phyloP scores from a whole-genome alignment of 495 filamentous ascomycete genomes.

The Aspergillus coremiiformis region DNA sequence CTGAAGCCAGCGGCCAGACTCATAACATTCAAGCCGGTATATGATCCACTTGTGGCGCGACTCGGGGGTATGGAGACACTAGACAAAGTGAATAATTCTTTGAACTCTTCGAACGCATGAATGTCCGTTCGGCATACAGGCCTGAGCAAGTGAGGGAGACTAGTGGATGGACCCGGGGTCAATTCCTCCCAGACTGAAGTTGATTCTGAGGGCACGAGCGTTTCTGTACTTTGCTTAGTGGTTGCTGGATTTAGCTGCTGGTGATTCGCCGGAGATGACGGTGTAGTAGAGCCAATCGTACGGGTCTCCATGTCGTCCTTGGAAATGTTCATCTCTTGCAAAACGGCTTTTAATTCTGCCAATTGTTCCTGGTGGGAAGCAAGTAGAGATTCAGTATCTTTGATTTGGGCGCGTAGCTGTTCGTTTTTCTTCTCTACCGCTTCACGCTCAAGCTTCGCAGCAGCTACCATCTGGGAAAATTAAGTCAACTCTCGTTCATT shows the following conservation, averaged over 20 bases:
- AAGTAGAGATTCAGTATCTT: constrained; percentile 79
- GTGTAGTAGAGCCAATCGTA: constrained; percentile 53
- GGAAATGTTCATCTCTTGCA: constrained; percentile 77
- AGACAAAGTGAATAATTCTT: constrained; percentile 62
- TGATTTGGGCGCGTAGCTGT: constrained; percentile 67
- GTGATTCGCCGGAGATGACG: constrained; percentile 52
- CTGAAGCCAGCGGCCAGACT: constrained; percentile 45
- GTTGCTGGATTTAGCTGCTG: constrained; percentile 13
- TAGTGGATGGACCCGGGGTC: constrained; percentile 71
- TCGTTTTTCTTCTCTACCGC: constrained; percentile 69
- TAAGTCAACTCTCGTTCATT: no score
- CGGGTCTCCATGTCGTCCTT: constrained; percentile 59
- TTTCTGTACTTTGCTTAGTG: constrained; percentile 18
- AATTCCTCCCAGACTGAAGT: constrained; percentile 45
- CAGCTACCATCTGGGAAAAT: constrained; percentile 72
- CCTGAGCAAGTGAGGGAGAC: constrained; percentile 73
- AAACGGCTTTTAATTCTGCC: constrained; percentile 78
- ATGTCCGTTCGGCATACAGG: constrained; percentile 79
- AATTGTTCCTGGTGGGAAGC: constrained; percentile 90
- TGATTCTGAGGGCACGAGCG: constrained; percentile 9
- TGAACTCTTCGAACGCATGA: constrained; percentile 75
- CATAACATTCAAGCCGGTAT: constrained; percentile 54
- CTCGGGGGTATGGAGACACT: constrained; percentile 52
- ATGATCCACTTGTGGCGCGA: constrained; percentile 62
- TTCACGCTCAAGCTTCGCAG: constrained; percentile 64